phyloP scores from a whole-genome alignment of 768 basidiomycete species.

The Sarcomyxa edulis region DNA sequence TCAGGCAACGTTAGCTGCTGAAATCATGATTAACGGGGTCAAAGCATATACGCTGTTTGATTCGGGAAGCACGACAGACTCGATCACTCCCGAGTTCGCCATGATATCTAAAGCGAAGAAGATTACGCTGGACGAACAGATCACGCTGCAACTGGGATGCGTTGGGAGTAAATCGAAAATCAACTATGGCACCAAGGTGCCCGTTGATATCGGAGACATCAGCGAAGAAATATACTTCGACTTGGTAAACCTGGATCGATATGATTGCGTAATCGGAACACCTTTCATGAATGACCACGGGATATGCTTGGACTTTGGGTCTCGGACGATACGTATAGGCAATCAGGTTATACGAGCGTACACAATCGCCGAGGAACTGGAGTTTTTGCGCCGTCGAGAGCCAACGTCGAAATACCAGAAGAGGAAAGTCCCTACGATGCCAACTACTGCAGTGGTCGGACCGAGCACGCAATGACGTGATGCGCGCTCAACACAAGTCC shows the following conservation, averaged over 20 bases:
- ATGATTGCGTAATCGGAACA: conserved; percentile 29
- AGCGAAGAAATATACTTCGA: conserved; percentile 18
- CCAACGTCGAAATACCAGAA: neutral
- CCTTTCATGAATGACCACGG: conserved; percentile 23
- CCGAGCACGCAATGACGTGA: too few species aligned
- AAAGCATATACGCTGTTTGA: conserved; percentile 12
- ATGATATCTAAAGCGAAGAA: conserved; percentile 6
- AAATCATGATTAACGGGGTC: conserved; percentile 8
- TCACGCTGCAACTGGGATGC: conserved; percentile 25
- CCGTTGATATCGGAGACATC: conserved; percentile 6
- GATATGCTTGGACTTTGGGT: conserved; percentile 20
- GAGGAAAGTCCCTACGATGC: too few species aligned
- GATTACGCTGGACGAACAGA: conserved; percentile 10
- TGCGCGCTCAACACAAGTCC: neutral
- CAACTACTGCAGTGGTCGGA: too few species aligned
- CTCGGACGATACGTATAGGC: neutral
- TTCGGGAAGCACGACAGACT: conserved; percentile 11
- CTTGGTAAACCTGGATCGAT: conserved; percentile 28
- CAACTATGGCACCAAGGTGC: conserved; percentile 17
- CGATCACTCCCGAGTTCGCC: conserved; percentile 16
- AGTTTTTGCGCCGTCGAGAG: neutral
- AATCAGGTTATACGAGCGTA: neutral
- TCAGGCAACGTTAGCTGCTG: too few species aligned
- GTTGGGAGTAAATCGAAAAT: conserved; percentile 23
- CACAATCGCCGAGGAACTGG: neutral